phyloP scores from a whole-genome alignment of 306 rosid species.

The Arachis stenosperma region DNA sequence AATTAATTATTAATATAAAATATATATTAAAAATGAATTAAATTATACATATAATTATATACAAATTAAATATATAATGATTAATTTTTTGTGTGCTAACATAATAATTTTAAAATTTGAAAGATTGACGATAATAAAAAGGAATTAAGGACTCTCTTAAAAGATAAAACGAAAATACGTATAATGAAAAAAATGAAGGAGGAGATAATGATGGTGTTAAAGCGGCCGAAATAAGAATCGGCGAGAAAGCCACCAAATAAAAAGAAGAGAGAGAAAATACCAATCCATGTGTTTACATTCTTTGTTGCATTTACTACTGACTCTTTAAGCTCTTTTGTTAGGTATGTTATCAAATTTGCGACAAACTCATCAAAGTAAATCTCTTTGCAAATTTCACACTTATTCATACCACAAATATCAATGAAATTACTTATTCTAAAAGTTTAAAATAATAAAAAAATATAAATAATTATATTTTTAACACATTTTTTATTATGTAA shows the following conservation, averaged over 20 bases:
- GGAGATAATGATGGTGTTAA: conserved; percentile 46
- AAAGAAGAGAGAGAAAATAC: conserved; percentile 47
- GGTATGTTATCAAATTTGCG: conserved; percentile 40
- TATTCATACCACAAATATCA: not conserved
- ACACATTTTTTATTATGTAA: no score
- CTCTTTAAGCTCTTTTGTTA: conserved; percentile 41
- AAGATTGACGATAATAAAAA: no score
- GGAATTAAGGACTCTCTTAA: no score
- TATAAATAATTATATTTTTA: no score
- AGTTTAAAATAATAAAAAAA: no score
- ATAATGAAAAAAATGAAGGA: conserved; percentile 44
- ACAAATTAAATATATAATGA: no score
- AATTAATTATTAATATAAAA: no score
- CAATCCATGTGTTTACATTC: conserved; percentile 54
- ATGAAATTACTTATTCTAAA: no score
- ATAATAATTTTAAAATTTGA: no score
- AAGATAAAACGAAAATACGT: not conserved
- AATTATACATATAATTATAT: no score
- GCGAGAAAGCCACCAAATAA: conserved; percentile 51
- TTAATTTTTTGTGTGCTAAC: no score
- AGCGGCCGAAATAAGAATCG: conserved; percentile 53
- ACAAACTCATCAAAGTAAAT: conserved; percentile 43
- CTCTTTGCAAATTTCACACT: conserved; percentile 52
- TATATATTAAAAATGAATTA: no score
- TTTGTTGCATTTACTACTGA: conserved; percentile 35